A percentile compares a stretch with the other conserved stretches of the same genome.
Evolutionary conservation across 2,329 filamentous ascomycete species (phyloP).

Genomic region (Stagonosporopsis rhizophila): DNA sequence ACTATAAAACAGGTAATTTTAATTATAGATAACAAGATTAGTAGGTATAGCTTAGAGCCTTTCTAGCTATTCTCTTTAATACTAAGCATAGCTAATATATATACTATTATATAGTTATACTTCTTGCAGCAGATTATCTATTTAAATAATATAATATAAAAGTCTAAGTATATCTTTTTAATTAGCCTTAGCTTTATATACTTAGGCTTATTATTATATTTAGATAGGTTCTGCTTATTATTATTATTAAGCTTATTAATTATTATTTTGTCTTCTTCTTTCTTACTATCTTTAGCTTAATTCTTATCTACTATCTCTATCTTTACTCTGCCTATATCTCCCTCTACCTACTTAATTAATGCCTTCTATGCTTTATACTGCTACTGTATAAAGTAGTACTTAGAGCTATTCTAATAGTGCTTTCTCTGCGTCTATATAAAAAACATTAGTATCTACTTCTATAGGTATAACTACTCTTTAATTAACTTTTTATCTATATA

Average conservation of each 20-base stretch:
- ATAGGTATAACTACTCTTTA: no score
- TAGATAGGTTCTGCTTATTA: no score
- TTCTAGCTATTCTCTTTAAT: slow-evolving; percentile 17
- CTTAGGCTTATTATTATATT: no score
- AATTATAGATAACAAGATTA: slow-evolving; percentile 29
- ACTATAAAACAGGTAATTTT: slow-evolving; percentile 23
- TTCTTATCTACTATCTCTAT: no score
- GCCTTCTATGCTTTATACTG: slow-evolving; percentile 19
- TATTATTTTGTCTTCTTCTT: no score
- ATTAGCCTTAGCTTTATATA: not conserved
- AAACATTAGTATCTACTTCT: no score
- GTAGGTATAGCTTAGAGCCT: slow-evolving; percentile 22
- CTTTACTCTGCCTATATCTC: no score
- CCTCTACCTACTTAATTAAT: slow-evolving; percentile 15
- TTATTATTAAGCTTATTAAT: no score
- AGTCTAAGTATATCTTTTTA: slow-evolving; percentile 25
- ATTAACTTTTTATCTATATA: no score
- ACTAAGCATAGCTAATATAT: slow-evolving; percentile 26
- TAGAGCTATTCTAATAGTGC: not conserved
- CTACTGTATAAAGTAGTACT: slow-evolving; percentile 3
- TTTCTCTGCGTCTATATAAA: no score
- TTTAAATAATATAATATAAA: slow-evolving; percentile 31
- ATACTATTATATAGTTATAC: slow-evolving; percentile 30
- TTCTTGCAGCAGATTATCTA: slow-evolving; percentile 21
- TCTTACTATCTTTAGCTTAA: no score